phyloP scores from a whole-genome alignment of 2,329 filamentous ascomycete species.

The Ceratocystis variospora region DNA sequence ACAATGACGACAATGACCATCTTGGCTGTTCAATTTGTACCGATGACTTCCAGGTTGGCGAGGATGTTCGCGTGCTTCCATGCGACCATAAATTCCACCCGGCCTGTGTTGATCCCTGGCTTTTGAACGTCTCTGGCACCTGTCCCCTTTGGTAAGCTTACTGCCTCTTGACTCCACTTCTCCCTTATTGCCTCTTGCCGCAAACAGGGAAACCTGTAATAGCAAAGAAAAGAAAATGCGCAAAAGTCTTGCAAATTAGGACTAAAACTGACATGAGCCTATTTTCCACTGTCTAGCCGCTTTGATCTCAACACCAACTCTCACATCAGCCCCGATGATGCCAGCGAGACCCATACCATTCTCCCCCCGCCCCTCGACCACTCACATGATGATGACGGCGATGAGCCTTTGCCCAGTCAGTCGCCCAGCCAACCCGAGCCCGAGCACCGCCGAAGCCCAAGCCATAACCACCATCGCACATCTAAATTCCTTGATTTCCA shows the following conservation, averaged over 20 bases:
- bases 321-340: constrained; percentile 20
- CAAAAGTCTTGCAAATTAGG: not conserved
- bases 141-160: constrained; percentile 51
- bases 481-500: constrained; percentile 44
- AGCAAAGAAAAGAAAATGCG: not conserved
- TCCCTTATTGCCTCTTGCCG: not conserved
- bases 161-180: not conserved
- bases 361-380: constrained; percentile 33
- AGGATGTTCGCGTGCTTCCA: constrained; percentile 53
- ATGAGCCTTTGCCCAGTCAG: constrained; percentile 26
- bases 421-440: constrained; percentile 23
- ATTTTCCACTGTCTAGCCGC: constrained; percentile 29
- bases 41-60: constrained; percentile 51
- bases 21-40: constrained; percentile 55
- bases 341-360: not conserved
- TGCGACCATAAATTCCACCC: constrained; percentile 57
- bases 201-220: not conserved
- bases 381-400: constrained; percentile 23
- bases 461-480: constrained; percentile 25
- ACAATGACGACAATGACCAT: constrained; percentile 29
- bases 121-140: constrained; percentile 55
- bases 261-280: not conserved
- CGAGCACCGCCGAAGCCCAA: not conserved
- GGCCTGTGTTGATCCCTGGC: constrained; percentile 54
- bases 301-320: constrained; percentile 34